phyloP scores from a whole-genome alignment of 805 yeast genomes.

The Blastobotrys robertii region DNA sequence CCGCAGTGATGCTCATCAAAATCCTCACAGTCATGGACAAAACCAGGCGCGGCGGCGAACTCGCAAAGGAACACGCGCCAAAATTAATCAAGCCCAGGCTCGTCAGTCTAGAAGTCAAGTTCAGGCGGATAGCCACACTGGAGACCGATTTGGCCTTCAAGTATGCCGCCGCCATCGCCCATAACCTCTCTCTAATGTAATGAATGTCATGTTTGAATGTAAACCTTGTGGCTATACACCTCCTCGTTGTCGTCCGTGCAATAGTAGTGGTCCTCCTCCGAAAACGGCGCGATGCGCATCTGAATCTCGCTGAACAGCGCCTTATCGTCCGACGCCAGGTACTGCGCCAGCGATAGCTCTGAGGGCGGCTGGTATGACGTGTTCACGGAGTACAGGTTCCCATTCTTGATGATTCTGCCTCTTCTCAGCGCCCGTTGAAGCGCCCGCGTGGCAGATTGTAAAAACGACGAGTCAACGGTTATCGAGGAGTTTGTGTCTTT shows the following conservation, averaged over 20 bases:
- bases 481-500: constrained; percentile 18
- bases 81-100: background rate
- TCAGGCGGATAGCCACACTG: constrained; percentile 5
- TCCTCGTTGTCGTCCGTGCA: constrained; percentile 27
- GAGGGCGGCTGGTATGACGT: constrained; percentile 24
- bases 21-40: constrained; percentile 6
- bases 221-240: constrained; percentile 29
- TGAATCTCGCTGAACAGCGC: constrained; percentile 26
- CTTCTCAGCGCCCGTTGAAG: constrained; percentile 28
- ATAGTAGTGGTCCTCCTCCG: constrained; percentile 23
- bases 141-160: constrained; percentile 12
- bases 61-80: background rate
- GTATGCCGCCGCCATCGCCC: constrained; percentile 10
- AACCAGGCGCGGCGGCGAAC: background rate
- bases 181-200: constrained; percentile 1
- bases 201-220: constrained; percentile 1
- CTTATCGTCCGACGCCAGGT: constrained; percentile 27
- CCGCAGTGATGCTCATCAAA: constrained; percentile 15
- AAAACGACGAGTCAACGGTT: constrained; percentile 25
- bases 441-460: constrained; percentile 30
- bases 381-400: constrained; percentile 24
- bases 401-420: constrained; percentile 25
- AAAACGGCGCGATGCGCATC: constrained; percentile 28
- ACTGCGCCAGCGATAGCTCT: constrained; percentile 24
- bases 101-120: constrained; percentile 4